Evolutionary conservation across 2,329 filamentous ascomycete species (phyloP).

Genomic region (Xylariaceae sp.): DNA sequence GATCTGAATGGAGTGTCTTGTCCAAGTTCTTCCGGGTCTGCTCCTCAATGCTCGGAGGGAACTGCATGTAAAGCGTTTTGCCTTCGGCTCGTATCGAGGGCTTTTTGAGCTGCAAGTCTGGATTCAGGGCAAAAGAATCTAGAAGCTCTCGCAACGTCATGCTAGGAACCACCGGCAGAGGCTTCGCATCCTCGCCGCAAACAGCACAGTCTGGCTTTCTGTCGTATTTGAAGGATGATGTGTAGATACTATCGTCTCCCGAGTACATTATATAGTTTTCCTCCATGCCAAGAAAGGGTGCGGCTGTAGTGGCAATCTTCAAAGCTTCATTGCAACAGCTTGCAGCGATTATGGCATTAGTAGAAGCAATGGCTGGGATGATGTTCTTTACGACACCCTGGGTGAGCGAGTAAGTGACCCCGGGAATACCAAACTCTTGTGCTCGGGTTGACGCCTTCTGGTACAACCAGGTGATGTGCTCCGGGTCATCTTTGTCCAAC

Average conservation of each 20-base stretch:
- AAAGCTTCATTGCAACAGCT: slow-evolving; percentile 95
- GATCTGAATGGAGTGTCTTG: slow-evolving; percentile 64
- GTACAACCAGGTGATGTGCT: slow-evolving; percentile 97
- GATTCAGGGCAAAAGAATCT: slow-evolving; percentile 72
- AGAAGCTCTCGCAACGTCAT: slow-evolving; percentile 78
- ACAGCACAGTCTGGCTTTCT: slow-evolving; percentile 94
- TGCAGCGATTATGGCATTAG: slow-evolving; percentile 93
- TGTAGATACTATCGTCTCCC: slow-evolving; percentile 92
- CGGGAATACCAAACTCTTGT: slow-evolving; percentile 80
- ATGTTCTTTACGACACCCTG: slow-evolving; percentile 99
- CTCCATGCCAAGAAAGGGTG: slow-evolving; percentile 70
- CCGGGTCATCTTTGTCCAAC: slow-evolving; percentile 92
- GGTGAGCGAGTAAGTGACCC: slow-evolving; percentile 91
- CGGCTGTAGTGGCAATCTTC: slow-evolving; percentile 81
- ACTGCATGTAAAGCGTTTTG: slow-evolving; percentile 87
- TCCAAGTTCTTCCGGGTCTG: slow-evolving; percentile 77
- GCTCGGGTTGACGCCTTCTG: slow-evolving; percentile 76
- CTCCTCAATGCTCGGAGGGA: slow-evolving; percentile 73
- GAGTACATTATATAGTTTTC: slow-evolving; percentile 99
- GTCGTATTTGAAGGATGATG: slow-evolving; percentile 93
- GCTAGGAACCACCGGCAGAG: slow-evolving; percentile 64
- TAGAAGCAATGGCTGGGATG: slow-evolving; percentile 95
- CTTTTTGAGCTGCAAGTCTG: slow-evolving; percentile 90
- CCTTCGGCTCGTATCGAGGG: slow-evolving; percentile 74
- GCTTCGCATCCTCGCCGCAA: slow-evolving; percentile 77